phyloP scores from a whole-genome alignment of 805 yeast species.

The Saccharomycopsis javanensis region DNA sequence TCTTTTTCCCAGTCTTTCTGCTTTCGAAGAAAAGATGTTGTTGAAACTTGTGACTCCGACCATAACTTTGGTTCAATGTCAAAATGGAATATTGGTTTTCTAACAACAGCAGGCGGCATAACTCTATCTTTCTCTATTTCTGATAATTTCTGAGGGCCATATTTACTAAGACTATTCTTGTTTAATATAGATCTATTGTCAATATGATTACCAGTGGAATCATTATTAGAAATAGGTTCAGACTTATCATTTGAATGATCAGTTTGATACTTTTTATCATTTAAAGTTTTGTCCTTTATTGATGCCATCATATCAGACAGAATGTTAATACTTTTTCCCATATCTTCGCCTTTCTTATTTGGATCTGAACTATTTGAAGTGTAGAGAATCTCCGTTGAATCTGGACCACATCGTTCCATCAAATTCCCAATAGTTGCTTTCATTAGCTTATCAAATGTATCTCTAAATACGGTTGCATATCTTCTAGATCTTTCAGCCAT shows the following conservation, averaged over 20 bases:
- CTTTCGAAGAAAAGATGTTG: slow-evolving; percentile 24
- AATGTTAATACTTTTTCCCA: not conserved
- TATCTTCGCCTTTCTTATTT: not conserved
- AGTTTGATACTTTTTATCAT: not conserved
- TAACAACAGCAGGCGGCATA: slow-evolving; percentile 50
- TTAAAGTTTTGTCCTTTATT: not conserved
- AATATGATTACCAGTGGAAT: not conserved
- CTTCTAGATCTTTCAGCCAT: slow-evolving; percentile 53
- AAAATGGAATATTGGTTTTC: slow-evolving; percentile 34
- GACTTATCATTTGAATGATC: not conserved
- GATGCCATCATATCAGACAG: not conserved
- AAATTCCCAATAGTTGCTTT: slow-evolving; percentile 54
- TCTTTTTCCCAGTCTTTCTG: slow-evolving; percentile 39
- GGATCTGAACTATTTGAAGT: not conserved
- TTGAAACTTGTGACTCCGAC: slow-evolving; percentile 24
- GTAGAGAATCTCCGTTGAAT: slow-evolving; percentile 47
- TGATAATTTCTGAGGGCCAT: not conserved
- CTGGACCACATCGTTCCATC: slow-evolving; percentile 54
- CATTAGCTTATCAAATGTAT: slow-evolving; percentile 59
- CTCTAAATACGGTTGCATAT: slow-evolving; percentile 52
- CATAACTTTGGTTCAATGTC: slow-evolving; percentile 23
- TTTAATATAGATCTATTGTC: not conserved
- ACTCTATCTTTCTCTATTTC: slow-evolving; percentile 29
- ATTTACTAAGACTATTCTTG: not conserved
- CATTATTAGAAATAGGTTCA: not conserved